Conservation (phyloP, 192 early-diverging fungal species). For the Chytriomyces sp. region DNA sequence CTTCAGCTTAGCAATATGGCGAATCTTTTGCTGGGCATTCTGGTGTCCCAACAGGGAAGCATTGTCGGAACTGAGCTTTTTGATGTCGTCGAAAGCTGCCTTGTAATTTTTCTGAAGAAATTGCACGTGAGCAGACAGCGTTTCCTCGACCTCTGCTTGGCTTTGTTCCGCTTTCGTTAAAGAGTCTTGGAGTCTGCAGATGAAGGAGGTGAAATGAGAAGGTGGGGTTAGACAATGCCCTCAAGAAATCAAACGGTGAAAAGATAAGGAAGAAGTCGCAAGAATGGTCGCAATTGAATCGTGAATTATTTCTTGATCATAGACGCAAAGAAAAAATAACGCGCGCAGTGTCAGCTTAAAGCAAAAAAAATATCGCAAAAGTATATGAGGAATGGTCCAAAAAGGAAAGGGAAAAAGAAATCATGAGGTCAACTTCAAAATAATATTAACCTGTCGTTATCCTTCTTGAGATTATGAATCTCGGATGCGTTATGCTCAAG, state of each 20-base stretch:
- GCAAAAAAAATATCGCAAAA: neutral
- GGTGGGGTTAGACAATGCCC: neutral
- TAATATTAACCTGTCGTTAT: conserved; percentile 22
- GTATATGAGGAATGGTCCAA: neutral
- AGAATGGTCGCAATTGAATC: conserved; percentile 1
- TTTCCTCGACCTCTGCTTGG: conserved; percentile 19
- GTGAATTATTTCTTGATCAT: neutral
- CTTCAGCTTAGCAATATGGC: conserved; percentile 48
- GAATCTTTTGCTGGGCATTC: conserved; percentile 56
- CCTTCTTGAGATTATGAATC: conserved; percentile 4
- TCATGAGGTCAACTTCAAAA: neutral
- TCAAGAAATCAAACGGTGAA: neutral
- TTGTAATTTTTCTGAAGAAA: conserved; percentile 23
- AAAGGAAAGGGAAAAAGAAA: neutral
- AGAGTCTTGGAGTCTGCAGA: conserved; percentile 1
- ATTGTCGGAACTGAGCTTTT: conserved; percentile 46
- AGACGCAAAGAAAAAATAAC: neutral
- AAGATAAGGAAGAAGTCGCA: neutral
- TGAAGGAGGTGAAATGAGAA: neutral
- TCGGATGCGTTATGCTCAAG: neutral
- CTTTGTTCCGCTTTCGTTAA: neutral
- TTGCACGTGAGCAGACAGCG: conserved; percentile 10
- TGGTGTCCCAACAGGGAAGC: conserved; percentile 55
- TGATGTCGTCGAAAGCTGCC: conserved; percentile 40
- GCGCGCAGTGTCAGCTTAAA: neutral